Evolutionary conservation across 108 stramenopile species (phyloP), one percentile per base, ranked within the genome.

Genomic region (Nitzschia sp.): DNA sequence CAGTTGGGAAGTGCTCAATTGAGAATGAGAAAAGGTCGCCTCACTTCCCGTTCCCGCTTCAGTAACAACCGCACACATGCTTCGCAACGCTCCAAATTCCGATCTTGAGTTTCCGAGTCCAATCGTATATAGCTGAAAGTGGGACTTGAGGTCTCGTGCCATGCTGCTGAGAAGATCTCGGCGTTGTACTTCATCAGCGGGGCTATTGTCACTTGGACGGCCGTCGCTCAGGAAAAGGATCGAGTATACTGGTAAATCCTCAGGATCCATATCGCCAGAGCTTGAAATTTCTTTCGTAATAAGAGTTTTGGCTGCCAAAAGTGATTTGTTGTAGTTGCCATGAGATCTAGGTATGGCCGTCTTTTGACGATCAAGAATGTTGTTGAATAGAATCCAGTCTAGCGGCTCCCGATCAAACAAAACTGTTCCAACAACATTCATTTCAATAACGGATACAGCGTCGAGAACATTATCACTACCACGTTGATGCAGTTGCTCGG

Each of bases 371-470:
- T 67, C 46, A 24, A 87, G 70, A 2, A 83, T 27, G 42, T 69
- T 79, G 56, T 83, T 87, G 83, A 77, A 89, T 15, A 89, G 46
- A 4, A 89, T 74, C 86, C 86, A 87, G 47, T 80, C 82, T 48
- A 83, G n/a, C 3, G 86, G 86, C 30, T 75, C 84, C 49, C 75
- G 76, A 4, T 68, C 46, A 15, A 81, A 59, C 17, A 85, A 0
- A 4, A 81, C 31, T 33, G 63, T 42, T 24, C 76, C 82, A 5
- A 3, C 46, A 46, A 81, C 77, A 36, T 71, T 81, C 82, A 85
- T 83, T 67, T 85, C 81, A 60, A 85, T 75, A 21, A 85, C 54
- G 8, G 85, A 78, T 5, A 85, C 71, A 27, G 82, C 56, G 48
- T 85, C 82, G 28, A 77, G 55, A 48, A 61, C 61, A 18, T 59